Evolutionary conservation across 2,329 filamentous ascomycete genomes (phyloP), one percentile per base, ranked within the genome.

Genomic region (Epichloe typhina): DNA sequence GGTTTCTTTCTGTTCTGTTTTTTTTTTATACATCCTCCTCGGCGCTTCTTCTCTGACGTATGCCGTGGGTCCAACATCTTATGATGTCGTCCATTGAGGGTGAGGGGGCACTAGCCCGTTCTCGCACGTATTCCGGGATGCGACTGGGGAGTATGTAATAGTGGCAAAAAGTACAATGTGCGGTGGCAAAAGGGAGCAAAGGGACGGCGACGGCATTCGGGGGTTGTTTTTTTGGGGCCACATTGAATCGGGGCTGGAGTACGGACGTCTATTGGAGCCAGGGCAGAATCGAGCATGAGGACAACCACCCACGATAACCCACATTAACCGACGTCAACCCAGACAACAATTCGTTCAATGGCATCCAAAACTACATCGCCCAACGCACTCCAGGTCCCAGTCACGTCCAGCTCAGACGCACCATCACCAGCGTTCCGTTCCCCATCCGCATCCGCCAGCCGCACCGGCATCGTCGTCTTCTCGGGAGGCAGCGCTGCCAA

Each of bases 401-500:
- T 17, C 1, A 40, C 46, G 35, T 37, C 46, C 46, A 23, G 21
- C 5, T 23, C 21, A 23, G 21, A 23, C 21, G 21, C 21, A 23
- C 21, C 21, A 41, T 23, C 23, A 23, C 23, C 23, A 23, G 23
- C 23, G 23, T 23, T 6, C 23, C 23, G 31, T n/a, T 42, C 47
- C n/a, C 13, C 44, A 36, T 42, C 38, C n/a, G 19, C 44, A 36
- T 42, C 38, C 19, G 19, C 37, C 42, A 19, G 3, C 26, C 57
- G 55, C 6, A 55, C 53, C 37, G 66, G 64, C 53, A 83, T 95
- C 52, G 87, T 90, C 21, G 84, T 95, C 47, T 93, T 96, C 66
- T 94, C 89, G 0, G 89, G 89, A 39, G 90, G 90, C 49, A 95
- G 88, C 58, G 91, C 90, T n/a, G 89, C 91, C 5, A 97, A 96